Evolutionary conservation across 2,329 filamentous ascomycete genomes (phyloP), one percentile per base, ranked within the genome.

Genomic region (Nannizziopsis barbatae): DNA sequence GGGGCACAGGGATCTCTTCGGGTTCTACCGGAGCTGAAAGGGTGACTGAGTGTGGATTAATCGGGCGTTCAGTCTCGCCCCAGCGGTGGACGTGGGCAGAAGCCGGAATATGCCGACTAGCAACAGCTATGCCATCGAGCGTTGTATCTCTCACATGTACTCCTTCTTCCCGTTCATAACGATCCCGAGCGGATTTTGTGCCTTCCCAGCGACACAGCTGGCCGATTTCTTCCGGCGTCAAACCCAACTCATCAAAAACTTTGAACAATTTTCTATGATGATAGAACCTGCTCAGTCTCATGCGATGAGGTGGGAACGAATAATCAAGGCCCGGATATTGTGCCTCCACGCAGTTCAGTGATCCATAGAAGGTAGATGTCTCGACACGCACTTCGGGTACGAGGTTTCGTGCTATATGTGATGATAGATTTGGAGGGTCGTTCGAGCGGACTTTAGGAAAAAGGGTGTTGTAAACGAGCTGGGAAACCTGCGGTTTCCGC

Each of bases 251-350:
- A 61, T 82, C 77, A 56, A 83, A 81, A 22, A 73, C 76, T 17
- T 69, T 69, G 64, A 83, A 82, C 1, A 83, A 68, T 51, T 70
- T 70, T 53, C 69, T 69, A 62, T 83, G 79, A 68, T 77, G 77
- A 9, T 74, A 72, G 60, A 80, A 82, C 40, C 76, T 75, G 46
- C 75, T 69, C 10, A 83, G 69, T 36, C 79, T 72, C 67, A 79
- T 76, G 49, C 79, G 74, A 65, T 83, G 79, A 1, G 79, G 76
- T 5, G 67, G 65, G 57, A 77, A 71, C 41, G 75, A 75, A 62
- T 83, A 83, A 67, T 83, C 79, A 41, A 82, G 69, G 31, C 79
- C 79, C 0, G 79, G 79, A 57, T 83, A 82, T 51, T 79, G 77
- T 43, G 79, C 78, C 67, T 82, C 79, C 52, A 80, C 71, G 57